Conservation (phyloP, 192 early-diverging fungal species). For the Spizellomyces punctatus region DNA sequence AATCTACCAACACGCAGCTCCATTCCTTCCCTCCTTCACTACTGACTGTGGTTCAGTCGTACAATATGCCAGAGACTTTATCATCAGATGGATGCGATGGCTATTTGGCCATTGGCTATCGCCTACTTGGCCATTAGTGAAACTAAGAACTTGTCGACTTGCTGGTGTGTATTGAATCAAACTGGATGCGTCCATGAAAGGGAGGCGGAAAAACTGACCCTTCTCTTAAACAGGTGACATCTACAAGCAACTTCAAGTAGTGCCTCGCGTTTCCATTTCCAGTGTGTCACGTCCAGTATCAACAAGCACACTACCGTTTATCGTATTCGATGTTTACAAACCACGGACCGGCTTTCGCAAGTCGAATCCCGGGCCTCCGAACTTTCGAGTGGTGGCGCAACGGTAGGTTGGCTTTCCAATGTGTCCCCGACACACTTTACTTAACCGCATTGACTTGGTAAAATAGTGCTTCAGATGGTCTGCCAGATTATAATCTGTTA, state of each 20-base stretch:
- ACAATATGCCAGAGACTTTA: too few relatives aligned
- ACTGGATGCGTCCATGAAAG: too few relatives aligned
- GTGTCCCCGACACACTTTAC: too few relatives aligned
- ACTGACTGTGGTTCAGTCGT: too few relatives aligned
- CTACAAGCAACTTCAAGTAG: not conserved
- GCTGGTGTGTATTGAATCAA: too few relatives aligned
- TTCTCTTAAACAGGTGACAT: not conserved
- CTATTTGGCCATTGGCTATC: too few relatives aligned
- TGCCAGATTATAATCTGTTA: not conserved
- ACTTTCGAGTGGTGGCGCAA: slow-evolving; percentile 27
- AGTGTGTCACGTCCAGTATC: not conserved
- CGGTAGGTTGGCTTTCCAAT: not conserved
- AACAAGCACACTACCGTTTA: not conserved
- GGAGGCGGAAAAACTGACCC: too few relatives aligned
- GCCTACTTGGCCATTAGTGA: too few relatives aligned
- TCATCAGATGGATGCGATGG: too few relatives aligned
- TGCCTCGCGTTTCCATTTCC: not conserved
- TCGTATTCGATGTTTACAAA: slow-evolving; percentile 24
- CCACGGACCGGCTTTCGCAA: slow-evolving; percentile 21
- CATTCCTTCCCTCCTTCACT: not conserved
- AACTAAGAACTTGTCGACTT: too few relatives aligned
- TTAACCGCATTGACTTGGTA: too few relatives aligned
- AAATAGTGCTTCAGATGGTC: too few relatives aligned
- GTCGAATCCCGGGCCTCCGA: slow-evolving; percentile 9
- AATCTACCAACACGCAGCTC: not conserved